These are phyloP conservation scores for Aphanocladium album DNA, from an alignment of 2,329 filamentous ascomycete species.

Conservation along the genomic window DNA sequence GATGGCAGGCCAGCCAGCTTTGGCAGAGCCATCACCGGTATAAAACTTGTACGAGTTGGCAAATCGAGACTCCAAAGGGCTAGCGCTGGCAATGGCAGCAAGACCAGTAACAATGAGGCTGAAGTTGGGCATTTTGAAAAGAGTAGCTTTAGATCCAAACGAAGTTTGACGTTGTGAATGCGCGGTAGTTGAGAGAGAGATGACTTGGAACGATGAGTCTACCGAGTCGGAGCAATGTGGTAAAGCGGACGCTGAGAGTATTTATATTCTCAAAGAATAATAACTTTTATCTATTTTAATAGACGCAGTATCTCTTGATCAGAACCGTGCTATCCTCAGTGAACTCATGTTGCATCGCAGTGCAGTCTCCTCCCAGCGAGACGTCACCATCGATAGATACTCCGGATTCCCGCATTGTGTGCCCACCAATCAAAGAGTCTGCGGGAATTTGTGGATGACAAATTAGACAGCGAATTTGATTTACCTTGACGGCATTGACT, in stretches of 20 bases:
- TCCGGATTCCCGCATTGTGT: neutral
- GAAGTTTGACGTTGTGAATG: neutral
- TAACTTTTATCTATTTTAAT: neutral
- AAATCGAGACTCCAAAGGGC: neutral
- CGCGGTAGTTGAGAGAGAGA: neutral
- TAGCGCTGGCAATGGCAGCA: neutral
- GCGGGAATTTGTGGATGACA: neutral
- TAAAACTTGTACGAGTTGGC: constrained; percentile 17
- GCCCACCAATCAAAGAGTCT: neutral
- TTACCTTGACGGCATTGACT: neutral
- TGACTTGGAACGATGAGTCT: neutral
- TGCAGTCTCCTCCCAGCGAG: neutral
- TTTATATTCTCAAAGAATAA: neutral
- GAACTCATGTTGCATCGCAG: neutral
- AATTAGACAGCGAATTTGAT: neutral
- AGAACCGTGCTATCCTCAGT: neutral
- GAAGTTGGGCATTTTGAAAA: neutral
- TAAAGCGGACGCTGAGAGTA: neutral
- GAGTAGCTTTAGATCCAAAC: neutral
- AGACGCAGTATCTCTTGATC: neutral
- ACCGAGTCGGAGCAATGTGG: neutral
- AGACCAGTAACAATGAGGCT: neutral
- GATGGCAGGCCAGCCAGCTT: constrained; percentile 18
- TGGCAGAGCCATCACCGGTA: constrained; percentile 18
- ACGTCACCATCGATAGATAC: neutral